Evolutionary conservation across 2,329 filamentous ascomycete species (phyloP), one percentile per base, ranked within the genome.

Genomic region (Ophiosphaerella herpotricha): DNA sequence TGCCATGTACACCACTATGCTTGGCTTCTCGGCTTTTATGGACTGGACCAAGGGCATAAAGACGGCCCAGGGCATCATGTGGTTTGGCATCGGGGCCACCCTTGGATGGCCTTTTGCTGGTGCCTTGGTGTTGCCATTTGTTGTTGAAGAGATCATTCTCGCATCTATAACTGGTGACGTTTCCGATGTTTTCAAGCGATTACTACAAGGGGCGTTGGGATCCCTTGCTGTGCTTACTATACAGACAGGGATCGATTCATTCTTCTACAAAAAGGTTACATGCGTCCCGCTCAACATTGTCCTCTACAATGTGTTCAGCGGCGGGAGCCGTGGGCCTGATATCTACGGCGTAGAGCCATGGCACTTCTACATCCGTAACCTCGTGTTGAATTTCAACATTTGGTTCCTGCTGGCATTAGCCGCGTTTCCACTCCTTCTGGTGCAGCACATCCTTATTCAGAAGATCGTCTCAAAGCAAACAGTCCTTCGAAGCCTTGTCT

Each of bases 341-440:
- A 89, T 99, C 32, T 99, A 97, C 66, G 94, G 94, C 38, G 95
- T 90, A 1, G 94, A 99, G 74, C 90, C 93, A 1, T 97, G 93
- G 94, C 88, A 92, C 45, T 99, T 97, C 71, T 99, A 99, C 74
- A 80, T 96, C 62, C 89, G 90, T 63, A 99, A 99, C 64, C 77
- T 99, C 37, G 77, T 88, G 13, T 80, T 99, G 50, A 99, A 99
- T 77, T 99, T 97, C 80, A 96, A 97, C 69, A 75, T 96, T 39
- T 97, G 92, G 91, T 92, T 97, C 62, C 68, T 91, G 9, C 80
- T 97, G 11, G 92, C 92, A 0, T 73, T 96, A 39, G 69, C 84
- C 5, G 84, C 89, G 1, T 76, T 91, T 13, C 93, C 93, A 0
- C 76, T 97, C 1, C 86, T 96, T 57, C 60, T 89, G 0, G 58